Evolutionary conservation across 768 basidiomycete genomes (phyloP).

Genomic region (Gloeostereum incarnatum): DNA sequence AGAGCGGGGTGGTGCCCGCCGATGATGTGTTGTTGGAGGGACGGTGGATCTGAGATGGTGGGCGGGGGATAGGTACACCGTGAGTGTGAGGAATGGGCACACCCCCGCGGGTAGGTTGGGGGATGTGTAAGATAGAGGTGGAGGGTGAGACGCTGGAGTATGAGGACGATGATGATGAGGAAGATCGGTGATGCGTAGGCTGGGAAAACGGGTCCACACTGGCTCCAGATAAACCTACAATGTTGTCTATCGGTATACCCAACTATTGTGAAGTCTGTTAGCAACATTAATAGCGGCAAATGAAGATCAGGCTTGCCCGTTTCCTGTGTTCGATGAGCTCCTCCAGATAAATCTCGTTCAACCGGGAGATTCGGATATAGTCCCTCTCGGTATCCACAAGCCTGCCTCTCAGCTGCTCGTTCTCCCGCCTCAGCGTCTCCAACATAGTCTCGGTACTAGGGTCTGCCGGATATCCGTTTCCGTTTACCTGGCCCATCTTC

Average conservation of each 20-base stretch:
- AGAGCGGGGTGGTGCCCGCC: slow-evolving; percentile 53
- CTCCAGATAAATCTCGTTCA: slow-evolving; percentile 81
- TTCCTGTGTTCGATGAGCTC: slow-evolving; percentile 73
- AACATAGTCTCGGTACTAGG: slow-evolving; percentile 52
- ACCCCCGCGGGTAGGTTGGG: too few species aligned
- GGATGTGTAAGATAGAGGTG: slow-evolving; percentile 6
- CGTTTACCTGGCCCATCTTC: slow-evolving; percentile 36
- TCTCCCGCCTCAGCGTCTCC: slow-evolving; percentile 71
- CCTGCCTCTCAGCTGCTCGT: slow-evolving; percentile 59
- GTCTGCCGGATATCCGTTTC: slow-evolving; percentile 19
- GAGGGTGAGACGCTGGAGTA: slow-evolving; percentile 16
- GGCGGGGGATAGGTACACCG: slow-evolving; percentile 72
- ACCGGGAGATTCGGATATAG: slow-evolving; percentile 59
- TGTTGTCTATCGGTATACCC: slow-evolving; percentile 68
- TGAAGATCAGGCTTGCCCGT: slow-evolving; percentile 41
- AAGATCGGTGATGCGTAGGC: slow-evolving; percentile 53
- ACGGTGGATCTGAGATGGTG: slow-evolving; percentile 53
- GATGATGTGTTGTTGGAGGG: slow-evolving; percentile 34
- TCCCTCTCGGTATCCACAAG: slow-evolving; percentile 71
- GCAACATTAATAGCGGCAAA: slow-evolving; percentile 4
- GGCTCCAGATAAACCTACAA: slow-evolving; percentile 51
- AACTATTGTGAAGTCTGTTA: slow-evolving; percentile 30
- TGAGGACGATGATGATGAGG: slow-evolving; percentile 31
- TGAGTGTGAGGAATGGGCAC: slow-evolving; percentile 23
- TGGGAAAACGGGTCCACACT: slow-evolving; percentile 62